Evolutionary conservation across 495 filamentous ascomycete species (phyloP).

Genomic region (Podospora didyma): DNA sequence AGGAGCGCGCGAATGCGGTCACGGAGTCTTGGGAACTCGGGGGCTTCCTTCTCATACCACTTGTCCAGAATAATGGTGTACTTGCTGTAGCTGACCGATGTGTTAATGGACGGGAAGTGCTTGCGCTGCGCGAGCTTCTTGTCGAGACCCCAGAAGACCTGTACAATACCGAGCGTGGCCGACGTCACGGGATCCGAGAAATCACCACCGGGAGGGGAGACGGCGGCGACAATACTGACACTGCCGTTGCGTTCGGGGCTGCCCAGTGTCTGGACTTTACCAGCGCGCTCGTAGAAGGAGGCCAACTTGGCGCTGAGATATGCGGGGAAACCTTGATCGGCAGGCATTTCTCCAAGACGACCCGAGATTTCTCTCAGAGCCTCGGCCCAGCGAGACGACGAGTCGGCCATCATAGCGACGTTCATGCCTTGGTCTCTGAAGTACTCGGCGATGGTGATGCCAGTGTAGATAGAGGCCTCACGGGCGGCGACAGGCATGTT

Average conservation of each 20-base stretch:
- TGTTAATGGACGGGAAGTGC: slow-evolving; percentile 99
- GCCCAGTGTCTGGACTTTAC: slow-evolving; percentile 78
- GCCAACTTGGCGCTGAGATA: slow-evolving; percentile 96
- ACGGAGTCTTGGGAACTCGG: slow-evolving; percentile 89
- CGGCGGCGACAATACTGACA: slow-evolving; percentile 96
- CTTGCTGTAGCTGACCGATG: slow-evolving; percentile 92
- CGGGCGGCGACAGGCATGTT: slow-evolving; percentile 99
- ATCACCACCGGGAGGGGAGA: slow-evolving; percentile 96
- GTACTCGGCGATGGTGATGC: slow-evolving; percentile 96
- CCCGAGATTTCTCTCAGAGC: slow-evolving; percentile 98
- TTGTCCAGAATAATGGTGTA: slow-evolving; percentile 83
- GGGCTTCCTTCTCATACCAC: slow-evolving; percentile 87
- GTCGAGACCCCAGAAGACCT: slow-evolving; percentile 99
- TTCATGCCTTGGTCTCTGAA: slow-evolving; percentile 98
- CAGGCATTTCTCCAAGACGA: slow-evolving; percentile 98
- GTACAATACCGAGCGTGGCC: slow-evolving; percentile 93
- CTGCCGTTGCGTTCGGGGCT: slow-evolving; percentile 83
- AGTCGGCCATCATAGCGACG: slow-evolving; percentile 99
- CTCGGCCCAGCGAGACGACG: slow-evolving; percentile 97
- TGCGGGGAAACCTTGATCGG: slow-evolving; percentile 98
- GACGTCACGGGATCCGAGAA: slow-evolving; percentile 98
- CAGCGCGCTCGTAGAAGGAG: slow-evolving; percentile 98
- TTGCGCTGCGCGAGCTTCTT: slow-evolving; percentile 99
- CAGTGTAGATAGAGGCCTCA: slow-evolving; percentile 98
- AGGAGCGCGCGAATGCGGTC: slow-evolving; percentile 91